Conservation (phyloP, 768 basidiomycete species). For the Psilocybe azurescens region DNA sequence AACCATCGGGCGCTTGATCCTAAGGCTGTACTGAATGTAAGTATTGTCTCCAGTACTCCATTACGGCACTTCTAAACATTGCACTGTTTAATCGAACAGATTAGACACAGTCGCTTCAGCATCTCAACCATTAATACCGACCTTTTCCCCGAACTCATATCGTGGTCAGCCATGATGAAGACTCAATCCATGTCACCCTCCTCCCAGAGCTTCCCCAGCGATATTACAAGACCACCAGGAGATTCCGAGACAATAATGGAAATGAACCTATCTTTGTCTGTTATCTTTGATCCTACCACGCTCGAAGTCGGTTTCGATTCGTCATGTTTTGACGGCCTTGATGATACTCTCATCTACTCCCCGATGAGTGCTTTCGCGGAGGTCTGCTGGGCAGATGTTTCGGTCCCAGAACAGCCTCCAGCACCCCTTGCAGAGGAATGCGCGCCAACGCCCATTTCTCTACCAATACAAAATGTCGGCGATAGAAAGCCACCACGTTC, state of each 20-base stretch:
- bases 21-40: slow-evolving; percentile 20
- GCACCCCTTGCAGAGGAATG: background rate
- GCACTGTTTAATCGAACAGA: slow-evolving; percentile 8
- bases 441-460: slow-evolving; percentile 5
- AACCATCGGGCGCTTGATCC: slow-evolving; percentile 15
- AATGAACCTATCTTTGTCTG: slow-evolving; percentile 15
- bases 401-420: slow-evolving; percentile 8
- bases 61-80: background rate
- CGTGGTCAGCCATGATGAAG: slow-evolving; percentile 33
- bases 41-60: slow-evolving; percentile 1
- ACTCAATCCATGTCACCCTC: slow-evolving; percentile 15
- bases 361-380: slow-evolving; percentile 42
- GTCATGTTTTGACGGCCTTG: slow-evolving; percentile 43
- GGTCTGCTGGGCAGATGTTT: slow-evolving; percentile 39
- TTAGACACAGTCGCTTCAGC: slow-evolving; percentile 23
- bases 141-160: slow-evolving; percentile 33
- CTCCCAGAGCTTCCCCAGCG: slow-evolving; percentile 31
- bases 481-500: slow-evolving; percentile 16
- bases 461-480: background rate
- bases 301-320: slow-evolving; percentile 42
- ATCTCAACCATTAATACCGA: slow-evolving; percentile 31
- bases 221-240: slow-evolving; percentile 28
- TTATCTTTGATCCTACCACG: slow-evolving; percentile 41
- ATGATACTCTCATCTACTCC: slow-evolving; percentile 39
- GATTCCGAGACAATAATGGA: slow-evolving; percentile 25